These are phyloP conservation scores for Mycena alexandri DNA, from an alignment of 768 basidiomycete genomes.

Conservation along the genomic window DNA sequence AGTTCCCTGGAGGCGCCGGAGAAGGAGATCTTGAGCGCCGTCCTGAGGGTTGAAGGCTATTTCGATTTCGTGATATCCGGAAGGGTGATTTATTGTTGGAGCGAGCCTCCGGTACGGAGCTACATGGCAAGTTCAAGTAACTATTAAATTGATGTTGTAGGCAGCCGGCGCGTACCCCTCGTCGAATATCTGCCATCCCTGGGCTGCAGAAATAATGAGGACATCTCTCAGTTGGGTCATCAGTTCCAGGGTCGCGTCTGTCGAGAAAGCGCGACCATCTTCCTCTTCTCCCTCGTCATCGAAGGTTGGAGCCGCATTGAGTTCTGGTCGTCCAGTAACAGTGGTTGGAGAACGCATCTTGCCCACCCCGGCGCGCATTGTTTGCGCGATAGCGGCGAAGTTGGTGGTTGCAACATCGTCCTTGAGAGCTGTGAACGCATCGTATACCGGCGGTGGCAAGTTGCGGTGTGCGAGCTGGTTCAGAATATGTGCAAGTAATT, in stretches of 20 bases:
- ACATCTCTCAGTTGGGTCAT: constrained; percentile 74
- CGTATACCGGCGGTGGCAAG: constrained; percentile 66
- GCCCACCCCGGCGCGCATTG: constrained; percentile 56
- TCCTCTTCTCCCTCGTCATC: constrained; percentile 67
- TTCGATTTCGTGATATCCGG: constrained; percentile 48
- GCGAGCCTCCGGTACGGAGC: constrained; percentile 24
- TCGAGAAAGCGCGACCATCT: constrained; percentile 61
- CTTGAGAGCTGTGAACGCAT: constrained; percentile 49
- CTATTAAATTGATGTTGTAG: background rate
- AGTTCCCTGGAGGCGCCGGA: constrained; percentile 48
- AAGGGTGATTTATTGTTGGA: constrained; percentile 35
- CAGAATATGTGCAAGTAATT: constrained; percentile 75
- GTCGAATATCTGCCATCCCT: constrained; percentile 75
- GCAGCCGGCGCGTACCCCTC: constrained; percentile 55
- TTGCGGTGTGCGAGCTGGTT: constrained; percentile 70
- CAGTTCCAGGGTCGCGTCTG: constrained; percentile 75
- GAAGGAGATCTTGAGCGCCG: constrained; percentile 68
- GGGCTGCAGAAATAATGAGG: constrained; percentile 64
- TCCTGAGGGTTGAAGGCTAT: constrained; percentile 56
- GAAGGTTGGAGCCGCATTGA: constrained; percentile 38
- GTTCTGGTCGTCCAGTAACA: constrained; percentile 40
- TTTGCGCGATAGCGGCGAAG: constrained; percentile 58
- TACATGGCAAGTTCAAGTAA: constrained; percentile 1
- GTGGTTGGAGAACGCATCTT: constrained; percentile 46
- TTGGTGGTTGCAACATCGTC: constrained; percentile 47